Percentiles rank a stretch among this genome's conserved stretches.
Conservation (phyloP, 176 grass and related monocot species). For the Alopecurus myosuroides region DNA sequence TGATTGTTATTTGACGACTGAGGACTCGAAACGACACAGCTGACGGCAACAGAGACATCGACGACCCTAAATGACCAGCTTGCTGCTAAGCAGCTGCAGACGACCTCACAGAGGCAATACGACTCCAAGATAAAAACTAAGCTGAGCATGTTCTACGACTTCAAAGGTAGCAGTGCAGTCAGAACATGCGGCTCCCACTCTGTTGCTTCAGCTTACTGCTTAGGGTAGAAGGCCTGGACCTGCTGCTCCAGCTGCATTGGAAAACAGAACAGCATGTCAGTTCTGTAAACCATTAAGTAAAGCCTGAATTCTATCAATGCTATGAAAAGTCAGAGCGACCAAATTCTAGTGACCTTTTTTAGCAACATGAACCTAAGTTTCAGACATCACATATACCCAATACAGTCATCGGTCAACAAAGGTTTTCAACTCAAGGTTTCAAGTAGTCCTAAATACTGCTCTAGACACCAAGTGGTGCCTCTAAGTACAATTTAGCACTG, state of each 20-base stretch:
- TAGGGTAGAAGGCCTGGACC: constrained; percentile 24
- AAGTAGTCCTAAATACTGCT: neutral
- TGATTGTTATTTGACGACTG: neutral
- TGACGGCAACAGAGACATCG: neutral
- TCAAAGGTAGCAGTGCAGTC: neutral
- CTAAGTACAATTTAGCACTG: neutral
- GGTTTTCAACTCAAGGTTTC: neutral
- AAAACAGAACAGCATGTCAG: constrained; percentile 9
- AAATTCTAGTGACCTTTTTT: neutral
- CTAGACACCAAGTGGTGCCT: neutral
- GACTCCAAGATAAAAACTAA: constrained; percentile 2
- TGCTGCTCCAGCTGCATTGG: constrained; percentile 54
- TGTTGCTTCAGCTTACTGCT: constrained; percentile 15
- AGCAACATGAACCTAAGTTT: neutral
- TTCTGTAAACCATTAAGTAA: neutral
- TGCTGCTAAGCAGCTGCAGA: constrained; percentile 25
- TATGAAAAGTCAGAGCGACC: neutral
- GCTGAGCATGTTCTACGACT: constrained; percentile 12
- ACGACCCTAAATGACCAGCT: neutral
- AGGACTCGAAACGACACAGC: neutral
- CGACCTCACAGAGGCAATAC: constrained; percentile 20
- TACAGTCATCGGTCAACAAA: neutral
- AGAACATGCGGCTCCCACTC: constrained; percentile 11
- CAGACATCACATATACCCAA: neutral
- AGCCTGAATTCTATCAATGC: neutral